phyloP scores from a whole-genome alignment of 495 filamentous ascomycete species.

The Rusavskia elegans region DNA sequence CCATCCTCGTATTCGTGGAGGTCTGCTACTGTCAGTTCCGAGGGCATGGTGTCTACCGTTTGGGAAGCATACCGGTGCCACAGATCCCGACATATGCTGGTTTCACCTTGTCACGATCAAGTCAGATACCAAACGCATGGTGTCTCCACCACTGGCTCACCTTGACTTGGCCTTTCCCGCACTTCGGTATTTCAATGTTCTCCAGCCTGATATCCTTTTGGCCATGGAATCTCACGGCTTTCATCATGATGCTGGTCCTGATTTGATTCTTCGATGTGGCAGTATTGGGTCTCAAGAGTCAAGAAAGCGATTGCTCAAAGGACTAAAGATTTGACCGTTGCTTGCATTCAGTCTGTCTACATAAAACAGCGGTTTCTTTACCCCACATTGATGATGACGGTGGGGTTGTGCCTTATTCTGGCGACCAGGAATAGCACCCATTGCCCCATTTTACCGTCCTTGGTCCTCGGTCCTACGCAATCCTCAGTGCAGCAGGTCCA shows the following conservation, averaged over 20 bases:
- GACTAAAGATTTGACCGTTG: no score
- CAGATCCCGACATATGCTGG: constrained; percentile 44
- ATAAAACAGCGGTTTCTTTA: no score
- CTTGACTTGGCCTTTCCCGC: constrained; percentile 25
- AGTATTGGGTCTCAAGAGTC: no score
- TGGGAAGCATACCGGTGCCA: constrained; percentile 27
- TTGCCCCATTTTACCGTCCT: no score
- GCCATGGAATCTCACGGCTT: constrained; percentile 28
- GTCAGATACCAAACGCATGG: neutral
- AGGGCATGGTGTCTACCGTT: constrained; percentile 1
- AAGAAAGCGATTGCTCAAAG: no score
- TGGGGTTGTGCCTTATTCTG: no score
- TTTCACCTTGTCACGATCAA: constrained; percentile 20
- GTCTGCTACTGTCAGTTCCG: constrained; percentile 20
- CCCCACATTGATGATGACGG: no score
- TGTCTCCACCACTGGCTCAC: constrained; percentile 8
- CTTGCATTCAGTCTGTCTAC: no score
- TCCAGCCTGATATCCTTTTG: constrained; percentile 25
- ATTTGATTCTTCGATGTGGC: neutral
- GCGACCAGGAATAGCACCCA: no score
- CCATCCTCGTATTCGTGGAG: constrained; percentile 46
- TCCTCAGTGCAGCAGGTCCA: no score
- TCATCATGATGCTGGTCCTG: constrained; percentile 17
- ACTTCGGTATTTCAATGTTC: constrained; percentile 24
- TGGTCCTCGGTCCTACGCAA: no score